Evolutionary conservation across 306 rosid genomes (phyloP), one percentile per base, ranked within the genome.

Genomic region (Psophocarpus tetragonolobus): DNA sequence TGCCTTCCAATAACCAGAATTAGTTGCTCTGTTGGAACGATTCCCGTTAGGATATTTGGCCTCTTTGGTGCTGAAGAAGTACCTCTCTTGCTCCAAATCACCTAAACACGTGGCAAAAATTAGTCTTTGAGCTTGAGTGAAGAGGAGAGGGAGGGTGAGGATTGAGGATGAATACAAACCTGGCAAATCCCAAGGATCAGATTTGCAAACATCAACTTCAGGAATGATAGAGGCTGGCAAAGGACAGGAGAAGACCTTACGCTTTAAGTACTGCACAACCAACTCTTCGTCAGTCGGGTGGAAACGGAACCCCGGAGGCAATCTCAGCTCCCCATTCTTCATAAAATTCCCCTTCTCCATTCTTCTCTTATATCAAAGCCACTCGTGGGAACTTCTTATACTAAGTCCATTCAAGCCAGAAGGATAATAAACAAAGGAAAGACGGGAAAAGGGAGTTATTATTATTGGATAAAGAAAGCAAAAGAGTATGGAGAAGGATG

Each of bases 111-210:
- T 2, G 17, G 8, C 17, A n/a, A n/a, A n/a, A n/a, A n/a, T n/a
- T n/a, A n/a, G n/a, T n/a, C n/a, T n/a, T n/a, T n/a, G n/a, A n/a
- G n/a, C n/a, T n/a, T n/a, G n/a, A n/a, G n/a, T n/a, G n/a, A n/a
- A n/a, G n/a, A n/a, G n/a, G n/a, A n/a, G n/a, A n/a, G n/a, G 7
- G 56, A 6, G 11, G 17, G 11, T 3, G 24, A 10, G 11, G 24
- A n/a, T 6, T n/a, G 14, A 6, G 24, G 8, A 47, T 0, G 44
- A 3, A 51, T 18, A 8, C 4, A 51, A 9, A 33, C 51, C 51
- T 5, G 97, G 99, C 85, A 95, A 91, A 90, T 95, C 99, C 98
- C 99, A 95, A 13, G 99, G 99, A 77, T 95, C 99, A n/a, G 88
- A 84, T 57, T 91, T 95, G 90, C 94, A 91, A 67, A 95, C 90